Conservation (phyloP, 805 yeast genomes). For the Ogataea methanolica region DNA sequence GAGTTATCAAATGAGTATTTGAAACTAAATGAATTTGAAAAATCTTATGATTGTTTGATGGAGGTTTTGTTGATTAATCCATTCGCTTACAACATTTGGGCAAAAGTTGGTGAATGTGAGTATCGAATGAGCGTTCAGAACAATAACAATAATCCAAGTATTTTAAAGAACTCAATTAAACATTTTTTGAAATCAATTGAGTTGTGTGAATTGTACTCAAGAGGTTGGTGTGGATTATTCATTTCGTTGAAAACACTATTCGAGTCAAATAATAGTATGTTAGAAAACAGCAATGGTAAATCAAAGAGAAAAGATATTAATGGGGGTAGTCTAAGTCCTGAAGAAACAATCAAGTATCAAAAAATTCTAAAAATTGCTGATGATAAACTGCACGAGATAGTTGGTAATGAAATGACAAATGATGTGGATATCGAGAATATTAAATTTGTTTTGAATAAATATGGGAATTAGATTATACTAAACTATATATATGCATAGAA, state of each 20-base stretch:
- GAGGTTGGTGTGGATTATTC: slow-evolving; percentile 45
- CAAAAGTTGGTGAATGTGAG: slow-evolving; percentile 56
- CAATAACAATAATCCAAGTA: slow-evolving; percentile 4
- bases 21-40: slow-evolving; percentile 55
- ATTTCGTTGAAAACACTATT: slow-evolving; percentile 11
- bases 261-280: not conserved
- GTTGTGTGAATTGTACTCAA: slow-evolving; percentile 58
- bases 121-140: slow-evolving; percentile 8
- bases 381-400: slow-evolving; percentile 32
- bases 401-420: slow-evolving; percentile 22
- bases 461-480: not conserved
- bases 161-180: slow-evolving; percentile 28
- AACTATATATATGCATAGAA: not conserved
- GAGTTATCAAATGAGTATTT: slow-evolving; percentile 69
- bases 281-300: not conserved
- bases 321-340: not conserved
- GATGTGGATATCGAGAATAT: slow-evolving; percentile 37
- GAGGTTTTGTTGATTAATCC: slow-evolving; percentile 71
- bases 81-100: slow-evolving; percentile 60
- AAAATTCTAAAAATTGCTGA: slow-evolving; percentile 35
- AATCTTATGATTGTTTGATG: slow-evolving; percentile 61
- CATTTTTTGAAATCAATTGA: slow-evolving; percentile 72
- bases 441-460: slow-evolving; percentile 16
- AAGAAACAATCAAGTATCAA: slow-evolving; percentile 22
- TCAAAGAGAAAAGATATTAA: not conserved